Evolutionary conservation across 768 basidiomycete genomes (phyloP), one percentile per base, ranked within the genome.

Genomic region (Rhodotorula paludigena): DNA sequence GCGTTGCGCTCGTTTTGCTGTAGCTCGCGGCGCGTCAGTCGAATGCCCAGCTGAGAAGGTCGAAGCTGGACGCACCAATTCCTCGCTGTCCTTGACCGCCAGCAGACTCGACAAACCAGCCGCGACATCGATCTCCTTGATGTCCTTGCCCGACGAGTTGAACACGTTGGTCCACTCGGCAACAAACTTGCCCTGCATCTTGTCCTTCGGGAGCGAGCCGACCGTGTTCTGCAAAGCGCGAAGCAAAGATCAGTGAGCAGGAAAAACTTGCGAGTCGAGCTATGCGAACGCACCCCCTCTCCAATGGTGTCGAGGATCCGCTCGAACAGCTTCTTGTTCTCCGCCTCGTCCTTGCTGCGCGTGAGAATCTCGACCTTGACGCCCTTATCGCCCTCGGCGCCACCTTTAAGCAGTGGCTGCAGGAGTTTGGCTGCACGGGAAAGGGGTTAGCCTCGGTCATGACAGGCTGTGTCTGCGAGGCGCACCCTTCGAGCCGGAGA

Each of bases 41-140:
- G 8, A 21, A n/a, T 11, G 2, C 44, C 18, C 9, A 36, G 18
- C 28, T 61, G 25, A 69, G 15, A 21, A 41, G 8, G 38, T 3
- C 32, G 47, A 21, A n/a, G 25, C 32, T 9, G 25, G 35, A 44
- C 60, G 69, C 71, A 92, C 94, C 60, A 94, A 77, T 75, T 98
- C 96, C 48, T 96, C 91, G 33, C 86, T 85, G 74, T 98, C 93
- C 78, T 97, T 98, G 33, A 87, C 84, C 1, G 88, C 86, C 82
- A 97, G 85, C 57, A 90, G 81, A 1, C 86, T 80, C 0, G 92
- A 89, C 23, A 96, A 80, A 0, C 88, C 85, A 4, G 85, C 80
- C 0, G 85, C 82, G 77, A 92, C 88, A 75, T 98, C 96, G 30
- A 89, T 81, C 41, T 86, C 76, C 73, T 92, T 88, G 11, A 91